phyloP scores from a whole-genome alignment of 345 rosid species.

The Rhodamnia rubescens region DNA sequence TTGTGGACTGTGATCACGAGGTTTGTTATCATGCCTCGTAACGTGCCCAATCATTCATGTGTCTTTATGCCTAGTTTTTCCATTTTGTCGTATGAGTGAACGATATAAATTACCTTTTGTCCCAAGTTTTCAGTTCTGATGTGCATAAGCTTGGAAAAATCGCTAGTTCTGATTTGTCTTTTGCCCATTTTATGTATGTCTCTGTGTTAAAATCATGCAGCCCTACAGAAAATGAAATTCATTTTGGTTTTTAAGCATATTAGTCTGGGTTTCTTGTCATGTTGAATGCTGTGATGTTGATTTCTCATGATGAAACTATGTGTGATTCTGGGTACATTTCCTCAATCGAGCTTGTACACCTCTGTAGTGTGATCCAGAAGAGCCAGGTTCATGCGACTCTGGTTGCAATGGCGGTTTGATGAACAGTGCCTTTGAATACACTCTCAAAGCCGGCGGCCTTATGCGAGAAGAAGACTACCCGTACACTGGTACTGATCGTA shows the following conservation, averaged over 20 bases:
- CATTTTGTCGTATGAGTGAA: background rate
- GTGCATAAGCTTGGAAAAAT: background rate
- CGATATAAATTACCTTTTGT: background rate
- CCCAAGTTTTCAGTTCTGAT: background rate
- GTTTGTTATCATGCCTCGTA: slow-evolving; percentile 12
- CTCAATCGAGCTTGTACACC: background rate
- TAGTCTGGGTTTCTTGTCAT: background rate
- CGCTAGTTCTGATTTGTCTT: background rate
- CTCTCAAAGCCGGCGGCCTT: slow-evolving; percentile 82
- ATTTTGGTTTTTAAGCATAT: background rate
- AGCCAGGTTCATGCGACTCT: slow-evolving; percentile 72
- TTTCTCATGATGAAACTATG: background rate
- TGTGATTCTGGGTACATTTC: background rate
- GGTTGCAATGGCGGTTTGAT: slow-evolving; percentile 93
- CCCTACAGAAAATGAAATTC: background rate
- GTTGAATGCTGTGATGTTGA: background rate
- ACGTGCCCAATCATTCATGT: background rate
- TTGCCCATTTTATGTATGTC: background rate
- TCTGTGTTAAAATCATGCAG: background rate
- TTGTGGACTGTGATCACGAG: slow-evolving; percentile 99
- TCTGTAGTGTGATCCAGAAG: slow-evolving; percentile 91
- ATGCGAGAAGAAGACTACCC: slow-evolving; percentile 94
- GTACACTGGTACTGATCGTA: slow-evolving; percentile 67
- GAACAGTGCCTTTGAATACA: slow-evolving; percentile 89
- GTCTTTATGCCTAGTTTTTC: background rate